Evolutionary conservation across 805 yeast species (phyloP).

Genomic region (Monosporozyma yasuniensis): DNA sequence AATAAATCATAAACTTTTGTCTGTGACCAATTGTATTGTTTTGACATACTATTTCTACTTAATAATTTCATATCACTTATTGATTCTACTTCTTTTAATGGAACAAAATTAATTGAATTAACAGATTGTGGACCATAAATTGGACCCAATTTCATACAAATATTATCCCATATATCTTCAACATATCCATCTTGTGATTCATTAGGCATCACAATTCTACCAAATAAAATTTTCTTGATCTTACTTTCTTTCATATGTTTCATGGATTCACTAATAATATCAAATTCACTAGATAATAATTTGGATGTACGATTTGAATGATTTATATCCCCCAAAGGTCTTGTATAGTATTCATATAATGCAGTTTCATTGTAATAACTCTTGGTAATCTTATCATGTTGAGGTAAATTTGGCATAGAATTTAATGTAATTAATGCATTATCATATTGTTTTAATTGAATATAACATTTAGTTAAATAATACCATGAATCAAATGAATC

Average conservation of each 20-base stretch:
- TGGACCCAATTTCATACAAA: constrained; percentile 24
- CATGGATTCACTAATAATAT: constrained; percentile 17
- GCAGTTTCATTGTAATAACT: constrained; percentile 12
- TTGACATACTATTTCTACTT: constrained; percentile 23
- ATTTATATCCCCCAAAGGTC: constrained; percentile 17
- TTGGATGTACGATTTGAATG: constrained; percentile 7
- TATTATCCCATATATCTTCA: constrained; percentile 19
- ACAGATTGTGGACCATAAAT: constrained; percentile 26
- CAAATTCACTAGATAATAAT: constrained; percentile 20
- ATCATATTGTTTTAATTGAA: constrained; percentile 16
- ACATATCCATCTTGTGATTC: constrained; percentile 18
- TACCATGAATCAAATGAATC: constrained; percentile 28
- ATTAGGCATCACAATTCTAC: constrained; percentile 27
- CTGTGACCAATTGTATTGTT: constrained; percentile 23
- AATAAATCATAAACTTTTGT: constrained; percentile 56
- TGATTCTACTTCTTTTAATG: constrained; percentile 23
- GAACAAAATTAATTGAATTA: constrained; percentile 25
- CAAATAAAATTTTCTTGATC: constrained; percentile 18
- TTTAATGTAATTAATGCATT: constrained; percentile 25
- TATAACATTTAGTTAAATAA: constrained; percentile 22
- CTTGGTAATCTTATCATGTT: constrained; percentile 18
- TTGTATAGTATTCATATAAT: constrained; percentile 17
- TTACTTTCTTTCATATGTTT: constrained; percentile 21
- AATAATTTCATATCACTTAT: constrained; percentile 20
- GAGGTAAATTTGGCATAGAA: constrained; percentile 24